Percentiles rank a stretch among this genome's conserved stretches.
Conservation (phyloP, 768 basidiomycete species). For the Podaxis sp. region DNA sequence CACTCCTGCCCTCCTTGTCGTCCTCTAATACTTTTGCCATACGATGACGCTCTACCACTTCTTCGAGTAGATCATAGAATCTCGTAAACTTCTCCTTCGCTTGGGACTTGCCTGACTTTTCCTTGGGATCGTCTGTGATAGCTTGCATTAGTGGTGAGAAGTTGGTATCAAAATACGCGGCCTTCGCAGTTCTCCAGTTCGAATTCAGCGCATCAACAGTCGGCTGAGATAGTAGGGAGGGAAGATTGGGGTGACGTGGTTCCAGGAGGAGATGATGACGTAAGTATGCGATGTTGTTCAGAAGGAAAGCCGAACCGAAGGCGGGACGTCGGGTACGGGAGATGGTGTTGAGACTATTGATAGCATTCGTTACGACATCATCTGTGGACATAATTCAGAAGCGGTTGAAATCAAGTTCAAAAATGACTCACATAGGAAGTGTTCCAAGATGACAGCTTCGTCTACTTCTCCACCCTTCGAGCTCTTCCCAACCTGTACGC, state of each 20-base stretch:
- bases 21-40: slow-evolving; percentile 70
- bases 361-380: slow-evolving; percentile 70
- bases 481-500: slow-evolving; percentile 10
- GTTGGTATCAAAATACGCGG: slow-evolving; percentile 82
- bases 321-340: slow-evolving; percentile 61
- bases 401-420: not conserved
- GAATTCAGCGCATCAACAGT: slow-evolving; percentile 64
- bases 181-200: slow-evolving; percentile 78
- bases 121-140: slow-evolving; percentile 61
- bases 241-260: slow-evolving; percentile 46
- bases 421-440: slow-evolving; percentile 63
- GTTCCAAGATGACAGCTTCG: slow-evolving; percentile 64
- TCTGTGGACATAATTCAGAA: slow-evolving; percentile 36
- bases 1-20: slow-evolving; percentile 57
- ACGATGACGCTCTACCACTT: slow-evolving; percentile 74
- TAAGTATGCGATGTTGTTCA: slow-evolving; percentile 79
- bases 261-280: slow-evolving; percentile 56
- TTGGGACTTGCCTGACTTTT: slow-evolving; percentile 54
- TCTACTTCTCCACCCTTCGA: slow-evolving; percentile 51
- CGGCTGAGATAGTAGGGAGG: slow-evolving; percentile 56
- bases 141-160: slow-evolving; percentile 76
- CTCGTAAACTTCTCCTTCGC: slow-evolving; percentile 82
- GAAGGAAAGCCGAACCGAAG: slow-evolving; percentile 71
- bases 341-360: slow-evolving; percentile 62
- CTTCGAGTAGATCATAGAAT: slow-evolving; percentile 81